Evolutionary conservation across 768 basidiomycete genomes (phyloP).

Genomic region (Suillus alpinus): DNA sequence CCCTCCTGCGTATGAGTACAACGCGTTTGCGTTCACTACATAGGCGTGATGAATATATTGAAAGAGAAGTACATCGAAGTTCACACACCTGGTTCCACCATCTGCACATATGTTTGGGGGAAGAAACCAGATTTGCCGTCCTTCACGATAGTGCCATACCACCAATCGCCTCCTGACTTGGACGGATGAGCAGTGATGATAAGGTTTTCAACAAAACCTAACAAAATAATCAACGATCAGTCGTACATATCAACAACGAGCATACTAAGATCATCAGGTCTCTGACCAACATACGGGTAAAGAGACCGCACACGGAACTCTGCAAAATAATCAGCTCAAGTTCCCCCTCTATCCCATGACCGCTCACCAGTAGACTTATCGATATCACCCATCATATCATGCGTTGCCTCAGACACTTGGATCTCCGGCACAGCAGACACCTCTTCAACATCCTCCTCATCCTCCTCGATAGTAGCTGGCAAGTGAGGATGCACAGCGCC

Average conservation of each 20-base stretch:
- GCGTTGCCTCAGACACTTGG: slow-evolving; percentile 46
- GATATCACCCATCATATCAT: slow-evolving; percentile 68
- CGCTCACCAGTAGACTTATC: slow-evolving; percentile 60
- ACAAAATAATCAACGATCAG: slow-evolving; percentile 6
- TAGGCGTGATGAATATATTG: not conserved
- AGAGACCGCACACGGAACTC: slow-evolving; percentile 76
- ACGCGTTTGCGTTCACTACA: slow-evolving; percentile 68
- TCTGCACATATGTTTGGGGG: slow-evolving; percentile 85
- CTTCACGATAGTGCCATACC: slow-evolving; percentile 74
- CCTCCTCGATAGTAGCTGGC: slow-evolving; percentile 58
- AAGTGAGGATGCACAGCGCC: slow-evolving; percentile 37
- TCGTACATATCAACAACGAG: not conserved
- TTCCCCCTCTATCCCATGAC: not conserved
- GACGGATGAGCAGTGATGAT: slow-evolving; percentile 82
- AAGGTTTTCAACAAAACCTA: slow-evolving; percentile 79
- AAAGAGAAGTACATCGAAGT: slow-evolving; percentile 5
- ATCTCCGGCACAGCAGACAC: slow-evolving; percentile 48
- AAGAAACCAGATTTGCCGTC: slow-evolving; percentile 79
- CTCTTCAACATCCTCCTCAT: slow-evolving; percentile 48
- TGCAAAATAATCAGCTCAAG: slow-evolving; percentile 28
- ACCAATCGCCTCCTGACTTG: slow-evolving; percentile 86
- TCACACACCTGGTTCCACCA: slow-evolving; percentile 55
- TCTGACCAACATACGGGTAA: slow-evolving; percentile 83
- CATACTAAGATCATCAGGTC: slow-evolving; percentile 81
- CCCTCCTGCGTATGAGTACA: slow-evolving; percentile 71